Evolutionary conservation across 1,139 yeast species (phyloP).

Genomic region (Debaryomyces subglobosus): DNA sequence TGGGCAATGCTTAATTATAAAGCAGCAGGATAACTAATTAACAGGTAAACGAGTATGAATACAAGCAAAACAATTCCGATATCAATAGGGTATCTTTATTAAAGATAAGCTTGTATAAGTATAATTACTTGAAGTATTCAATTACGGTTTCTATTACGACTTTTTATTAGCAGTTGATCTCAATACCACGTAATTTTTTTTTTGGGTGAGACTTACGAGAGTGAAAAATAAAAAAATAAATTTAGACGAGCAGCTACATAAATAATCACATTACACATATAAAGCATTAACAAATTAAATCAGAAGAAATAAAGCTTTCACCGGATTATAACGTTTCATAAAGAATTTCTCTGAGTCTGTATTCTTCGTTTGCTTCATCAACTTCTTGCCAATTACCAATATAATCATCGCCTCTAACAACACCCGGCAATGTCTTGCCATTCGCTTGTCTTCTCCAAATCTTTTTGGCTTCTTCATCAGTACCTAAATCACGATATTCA

Average conservation of each 20-base stretch:
- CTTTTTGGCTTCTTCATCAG: constrained; percentile 83
- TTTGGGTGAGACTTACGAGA: constrained; percentile 6
- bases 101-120: constrained; percentile 1
- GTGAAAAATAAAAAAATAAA: constrained; percentile 5
- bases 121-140: not conserved
- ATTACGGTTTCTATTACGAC: not conserved
- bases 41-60: constrained; percentile 1
- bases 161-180: constrained; percentile 2
- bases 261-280: not conserved
- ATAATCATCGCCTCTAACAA: constrained; percentile 87
- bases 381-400: constrained; percentile 82
- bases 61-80: constrained; percentile 2
- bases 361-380: constrained; percentile 86
- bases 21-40: constrained; percentile 10
- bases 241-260: constrained; percentile 1
- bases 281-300: not conserved
- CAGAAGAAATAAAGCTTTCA: too few species aligned
- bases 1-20: constrained; percentile 11
- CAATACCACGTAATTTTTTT: constrained; percentile 4
- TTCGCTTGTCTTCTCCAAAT: constrained; percentile 80
- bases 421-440: constrained; percentile 85
- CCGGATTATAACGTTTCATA: constrained; percentile 47
- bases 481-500: constrained; percentile 78
- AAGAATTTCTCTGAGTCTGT: constrained; percentile 61
- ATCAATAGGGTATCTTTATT: not conserved